Percentiles rank a stretch among this genome's conserved stretches.
These are phyloP conservation scores for Russula sp. DNA, from an alignment of 768 basidiomycete species.

Conservation along the genomic window DNA sequence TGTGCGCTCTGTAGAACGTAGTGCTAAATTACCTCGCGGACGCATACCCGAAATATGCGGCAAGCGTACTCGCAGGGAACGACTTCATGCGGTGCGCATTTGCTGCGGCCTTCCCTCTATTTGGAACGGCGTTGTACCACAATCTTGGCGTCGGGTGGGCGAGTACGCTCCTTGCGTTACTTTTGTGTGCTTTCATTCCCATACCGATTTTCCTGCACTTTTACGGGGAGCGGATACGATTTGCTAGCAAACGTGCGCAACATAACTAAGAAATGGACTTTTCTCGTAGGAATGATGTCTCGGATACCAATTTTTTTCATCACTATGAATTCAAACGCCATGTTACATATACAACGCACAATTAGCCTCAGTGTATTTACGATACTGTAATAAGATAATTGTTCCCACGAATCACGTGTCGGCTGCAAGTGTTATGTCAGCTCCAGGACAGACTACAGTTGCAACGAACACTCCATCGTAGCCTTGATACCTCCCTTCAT, in stretches of 20 bases:
- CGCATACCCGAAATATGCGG: slow-evolving; percentile 37
- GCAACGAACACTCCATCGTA: not conserved
- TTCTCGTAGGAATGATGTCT: not conserved
- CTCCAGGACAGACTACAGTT: too few species aligned
- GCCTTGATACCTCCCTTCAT: not conserved
- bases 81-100: slow-evolving; percentile 37
- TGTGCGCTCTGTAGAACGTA: slow-evolving; percentile 17
- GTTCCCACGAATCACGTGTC: not conserved
- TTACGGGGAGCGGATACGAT: slow-evolving; percentile 29
- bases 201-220: slow-evolving; percentile 28
- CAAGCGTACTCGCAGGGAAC: slow-evolving; percentile 39
- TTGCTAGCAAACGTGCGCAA: slow-evolving; percentile 26
- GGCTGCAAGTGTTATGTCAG: not conserved
- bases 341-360: too few species aligned
- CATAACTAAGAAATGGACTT: slow-evolving; percentile 23
- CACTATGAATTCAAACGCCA: not conserved
- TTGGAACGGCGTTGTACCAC: slow-evolving; percentile 32
- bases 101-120: slow-evolving; percentile 24
- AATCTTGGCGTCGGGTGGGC: slow-evolving; percentile 34
- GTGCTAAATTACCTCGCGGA: slow-evolving; percentile 37
- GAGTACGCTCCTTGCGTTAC: slow-evolving; percentile 34
- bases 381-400: not conserved
- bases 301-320: not conserved
- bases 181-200: slow-evolving; percentile 34
- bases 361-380: not conserved